These are phyloP conservation scores for Linderina pennispora DNA, from an alignment of 192 early-diverging fungal genomes.

Conservation along the genomic window DNA sequence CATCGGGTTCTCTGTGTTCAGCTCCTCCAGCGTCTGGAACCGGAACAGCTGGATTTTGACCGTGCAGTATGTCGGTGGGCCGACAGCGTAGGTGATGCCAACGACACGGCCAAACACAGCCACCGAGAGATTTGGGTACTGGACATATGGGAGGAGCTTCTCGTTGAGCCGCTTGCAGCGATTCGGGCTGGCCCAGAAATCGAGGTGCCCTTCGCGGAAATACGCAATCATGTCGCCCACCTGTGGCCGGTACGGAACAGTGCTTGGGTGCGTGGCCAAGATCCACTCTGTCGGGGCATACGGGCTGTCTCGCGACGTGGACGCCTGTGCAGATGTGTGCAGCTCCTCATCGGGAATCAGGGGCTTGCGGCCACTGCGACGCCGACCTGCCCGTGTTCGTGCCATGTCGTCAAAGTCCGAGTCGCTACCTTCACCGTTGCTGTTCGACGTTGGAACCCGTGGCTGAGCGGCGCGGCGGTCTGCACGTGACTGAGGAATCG, in stretches of 20 bases:
- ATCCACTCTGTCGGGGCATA: constrained; percentile 52
- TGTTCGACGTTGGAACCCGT: no score
- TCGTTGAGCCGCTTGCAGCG: constrained; percentile 37
- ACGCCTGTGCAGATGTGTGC: not conserved
- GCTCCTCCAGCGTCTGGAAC: constrained; percentile 42
- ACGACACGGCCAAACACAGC: constrained; percentile 55
- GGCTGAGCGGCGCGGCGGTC: no score
- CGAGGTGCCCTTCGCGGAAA: constrained; percentile 51
- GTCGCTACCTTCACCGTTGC: no score
- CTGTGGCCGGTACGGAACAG: constrained; percentile 59
- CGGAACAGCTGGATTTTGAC: constrained; percentile 44
- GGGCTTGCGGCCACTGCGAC: no score
- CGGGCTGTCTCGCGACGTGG: no score
- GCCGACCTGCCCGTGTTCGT: no score
- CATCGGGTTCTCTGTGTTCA: constrained; percentile 30
- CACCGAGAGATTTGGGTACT: constrained; percentile 35
- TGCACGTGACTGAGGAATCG: no score
- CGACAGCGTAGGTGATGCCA: constrained; percentile 55
- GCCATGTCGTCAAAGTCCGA: no score
- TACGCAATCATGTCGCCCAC: constrained; percentile 54
- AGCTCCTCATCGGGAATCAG: no score
- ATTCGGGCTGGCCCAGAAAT: constrained; percentile 48
- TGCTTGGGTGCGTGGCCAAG: constrained; percentile 23
- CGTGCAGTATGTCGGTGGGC: constrained; percentile 63
- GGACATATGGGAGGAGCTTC: constrained; percentile 42